Evolutionary conservation across 768 basidiomycete genomes (phyloP), one percentile per base, ranked within the genome.

Genomic region (Kondoa malvinella): DNA sequence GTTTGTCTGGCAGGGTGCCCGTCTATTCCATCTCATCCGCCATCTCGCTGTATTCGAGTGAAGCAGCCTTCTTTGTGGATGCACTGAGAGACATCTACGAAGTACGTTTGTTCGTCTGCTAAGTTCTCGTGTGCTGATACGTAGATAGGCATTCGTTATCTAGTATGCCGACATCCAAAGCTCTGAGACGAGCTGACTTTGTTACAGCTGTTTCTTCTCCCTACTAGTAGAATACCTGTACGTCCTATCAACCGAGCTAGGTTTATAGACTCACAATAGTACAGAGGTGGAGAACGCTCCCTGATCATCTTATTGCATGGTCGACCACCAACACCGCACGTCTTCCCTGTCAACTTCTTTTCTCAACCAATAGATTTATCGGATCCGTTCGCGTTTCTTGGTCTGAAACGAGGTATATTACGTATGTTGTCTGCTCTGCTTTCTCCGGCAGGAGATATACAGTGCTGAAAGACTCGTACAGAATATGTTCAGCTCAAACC

Each of bases 401-500:
- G 87, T 72, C 80, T 99, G 27, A 97, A 96, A 76, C 84, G 95
- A 26, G 95, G 95, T 17, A 92, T 99, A 56, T 78, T 99, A 40
- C 94, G 94, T 97, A 70, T 70, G 84, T 80, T 21, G 78, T 65
- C 27, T 27, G 56, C 26, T 56, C 34, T 61, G 30, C 8, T 25
- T 58, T 57, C 65, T 0, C 56, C 32, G 2, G 57, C 71, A 69
- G 12, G 17, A 40, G n/a, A n/a, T n/a, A n/a, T n/a, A n/a, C n/a
- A n/a, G n/a, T 30, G 26, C 26, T 33, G n/a, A 4, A n/a, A n/a
- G n/a, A n/a, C n/a, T 59, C 60, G 29, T 56, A 66, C 73, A 97
- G 94, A 97, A 81, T 97, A 99, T 76, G 94, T 96, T 0, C 91
- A 96, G 77, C 81, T 97, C 67, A 99, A 99, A 75, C 95, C 95